phyloP scores from a whole-genome alignment of 345 rosid species.

The Eucalyptus sp. region DNA sequence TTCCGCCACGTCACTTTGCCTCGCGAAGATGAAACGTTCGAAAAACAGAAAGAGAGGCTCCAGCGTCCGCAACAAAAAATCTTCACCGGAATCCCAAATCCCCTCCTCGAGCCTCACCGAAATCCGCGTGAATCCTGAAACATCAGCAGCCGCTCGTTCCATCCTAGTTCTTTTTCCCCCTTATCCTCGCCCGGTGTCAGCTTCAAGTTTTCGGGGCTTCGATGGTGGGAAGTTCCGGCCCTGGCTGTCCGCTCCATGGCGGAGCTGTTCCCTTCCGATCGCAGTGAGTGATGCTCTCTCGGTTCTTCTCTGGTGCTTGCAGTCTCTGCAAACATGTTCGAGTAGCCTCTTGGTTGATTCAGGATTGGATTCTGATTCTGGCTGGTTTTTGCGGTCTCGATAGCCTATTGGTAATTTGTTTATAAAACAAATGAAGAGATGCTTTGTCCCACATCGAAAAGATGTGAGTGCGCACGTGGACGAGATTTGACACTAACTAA shows the following conservation, averaged over 20 bases:
- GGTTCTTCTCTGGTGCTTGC: background rate
- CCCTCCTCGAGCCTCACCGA: background rate
- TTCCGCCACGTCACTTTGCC: background rate
- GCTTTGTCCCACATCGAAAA: too few relatives aligned
- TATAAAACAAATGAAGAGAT: too few relatives aligned
- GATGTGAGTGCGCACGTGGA: too few relatives aligned
- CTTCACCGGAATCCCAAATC: background rate
- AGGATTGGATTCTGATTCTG: background rate
- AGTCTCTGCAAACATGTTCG: background rate
- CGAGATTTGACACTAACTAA: too few relatives aligned
- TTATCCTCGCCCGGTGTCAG: background rate
- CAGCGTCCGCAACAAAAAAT: background rate
- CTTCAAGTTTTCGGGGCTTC: background rate
- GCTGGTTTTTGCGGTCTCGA: background rate
- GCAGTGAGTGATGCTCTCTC: constrained; percentile 7
- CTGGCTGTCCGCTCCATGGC: constrained; percentile 41
- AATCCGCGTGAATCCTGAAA: too few relatives aligned
- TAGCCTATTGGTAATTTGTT: too few relatives aligned
- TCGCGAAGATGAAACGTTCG: background rate
- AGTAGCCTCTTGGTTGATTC: background rate
- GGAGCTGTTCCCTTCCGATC: constrained; percentile 66
- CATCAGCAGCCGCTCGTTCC: background rate
- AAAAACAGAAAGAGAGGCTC: background rate
- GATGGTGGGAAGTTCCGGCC: constrained; percentile 43
- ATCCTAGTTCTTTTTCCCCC: background rate